Percentiles rank a stretch among this genome's conserved stretches.
Evolutionary conservation across 768 basidiomycete species (phyloP).

Genomic region (Rhizopogon salebrosus): DNA sequence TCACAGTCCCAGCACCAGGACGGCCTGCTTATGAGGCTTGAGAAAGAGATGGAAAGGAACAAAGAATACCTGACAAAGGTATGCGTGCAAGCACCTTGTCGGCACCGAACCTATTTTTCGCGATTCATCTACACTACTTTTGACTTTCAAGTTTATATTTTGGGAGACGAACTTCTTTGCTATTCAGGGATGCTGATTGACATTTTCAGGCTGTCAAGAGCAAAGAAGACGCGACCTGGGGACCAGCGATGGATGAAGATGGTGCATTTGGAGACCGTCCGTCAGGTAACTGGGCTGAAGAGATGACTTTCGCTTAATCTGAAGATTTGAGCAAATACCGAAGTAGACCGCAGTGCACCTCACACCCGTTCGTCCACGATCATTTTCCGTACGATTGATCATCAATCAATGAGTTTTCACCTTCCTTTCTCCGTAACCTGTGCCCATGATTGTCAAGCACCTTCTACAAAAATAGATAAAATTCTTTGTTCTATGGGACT

Average conservation of each 20-base stretch:
- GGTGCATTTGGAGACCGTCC: conserved; percentile 7
- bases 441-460: neutral
- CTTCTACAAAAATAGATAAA: neutral
- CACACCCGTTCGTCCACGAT: neutral
- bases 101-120: neutral
- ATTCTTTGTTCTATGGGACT: neutral
- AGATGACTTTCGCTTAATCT: conserved; percentile 14
- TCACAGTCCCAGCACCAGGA: conserved; percentile 46
- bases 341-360: neutral
- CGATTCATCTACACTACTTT: neutral
- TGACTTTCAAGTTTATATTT: neutral
- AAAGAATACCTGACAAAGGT: conserved; percentile 76
- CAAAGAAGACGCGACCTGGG: conserved; percentile 24
- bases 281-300: conserved; percentile 21
- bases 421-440: neutral
- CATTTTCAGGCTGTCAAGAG: conserved; percentile 21
- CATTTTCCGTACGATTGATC: neutral
- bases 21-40: conserved; percentile 15
- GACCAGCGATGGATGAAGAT: conserved; percentile 23
- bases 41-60: conserved; percentile 44
- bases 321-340: neutral
- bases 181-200: neutral
- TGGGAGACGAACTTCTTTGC: neutral
- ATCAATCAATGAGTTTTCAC: no score
- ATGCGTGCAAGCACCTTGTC: conserved; percentile 2